A percentile compares a stretch with the other conserved stretches of the same genome.
These are phyloP conservation scores for Anethum foeniculum DNA, from an alignment of 140 eudicot species.

Conservation along the genomic window DNA sequence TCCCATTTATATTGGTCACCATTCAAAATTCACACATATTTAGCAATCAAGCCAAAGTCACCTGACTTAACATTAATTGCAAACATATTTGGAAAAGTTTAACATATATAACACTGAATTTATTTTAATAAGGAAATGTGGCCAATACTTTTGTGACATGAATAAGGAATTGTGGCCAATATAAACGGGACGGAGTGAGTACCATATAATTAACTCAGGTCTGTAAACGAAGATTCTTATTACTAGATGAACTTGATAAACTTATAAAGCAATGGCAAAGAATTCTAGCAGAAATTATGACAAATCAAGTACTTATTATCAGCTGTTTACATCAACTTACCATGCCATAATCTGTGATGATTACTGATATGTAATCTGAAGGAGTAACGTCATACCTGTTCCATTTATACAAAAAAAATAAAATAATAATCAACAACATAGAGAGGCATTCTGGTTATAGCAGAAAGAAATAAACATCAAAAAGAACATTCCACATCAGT, in stretches of 20 bases:
- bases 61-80: too few relatives aligned
- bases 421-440: conserved; percentile 4
- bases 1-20: too few relatives aligned
- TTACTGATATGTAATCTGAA: conserved; percentile 73
- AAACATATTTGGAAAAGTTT: too few relatives aligned
- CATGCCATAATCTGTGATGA: conserved; percentile 89
- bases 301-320: not conserved
- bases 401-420: conserved; percentile 15
- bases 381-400: conserved; percentile 86
- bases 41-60: too few relatives aligned
- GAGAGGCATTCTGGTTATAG: not conserved
- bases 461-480: not conserved
- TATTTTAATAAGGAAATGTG: too few relatives aligned
- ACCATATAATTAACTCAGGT: not conserved
- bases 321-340: conserved; percentile 29
- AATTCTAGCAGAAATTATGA: not conserved
- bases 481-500: not conserved
- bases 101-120: too few relatives aligned
- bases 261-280: not conserved
- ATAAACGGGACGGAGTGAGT: too few relatives aligned
- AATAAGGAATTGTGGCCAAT: too few relatives aligned
- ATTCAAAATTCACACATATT: too few relatives aligned
- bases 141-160: too few relatives aligned
- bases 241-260: not conserved
- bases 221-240: not conserved